A percentile compares a stretch with the other conserved stretches of the same genome.
These are phyloP conservation scores for Taiwanofungus camphoratus DNA, from an alignment of 1,284 basidiomycete species.

Conservation along the genomic window DNA sequence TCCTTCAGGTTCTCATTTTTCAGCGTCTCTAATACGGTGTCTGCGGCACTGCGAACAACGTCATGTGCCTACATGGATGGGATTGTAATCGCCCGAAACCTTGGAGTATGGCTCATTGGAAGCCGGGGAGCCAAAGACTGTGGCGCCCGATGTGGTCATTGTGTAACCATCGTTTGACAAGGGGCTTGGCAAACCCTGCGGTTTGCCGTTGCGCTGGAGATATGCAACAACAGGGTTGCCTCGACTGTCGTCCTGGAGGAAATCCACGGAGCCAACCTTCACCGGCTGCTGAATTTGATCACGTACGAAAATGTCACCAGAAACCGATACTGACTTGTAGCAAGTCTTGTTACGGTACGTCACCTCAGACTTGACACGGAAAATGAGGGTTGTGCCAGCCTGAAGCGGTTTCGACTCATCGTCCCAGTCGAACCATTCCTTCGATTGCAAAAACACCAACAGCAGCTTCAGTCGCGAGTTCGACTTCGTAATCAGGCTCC, in stretches of 20 bases:
- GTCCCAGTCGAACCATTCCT: constrained; percentile 98
- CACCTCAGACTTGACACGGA: constrained; percentile 83
- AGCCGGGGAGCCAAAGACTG: constrained; percentile 70
- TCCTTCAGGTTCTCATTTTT: constrained; percentile 92
- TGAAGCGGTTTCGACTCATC: constrained; percentile 75
- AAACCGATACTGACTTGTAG: constrained; percentile 78
- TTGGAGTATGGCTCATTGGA: constrained; percentile 95
- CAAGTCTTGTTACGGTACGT: constrained; percentile 89
- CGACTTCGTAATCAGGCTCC: constrained; percentile 84
- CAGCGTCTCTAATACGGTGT: constrained; percentile 84
- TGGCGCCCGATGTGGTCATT: constrained; percentile 52
- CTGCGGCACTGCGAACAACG: constrained; percentile 91
- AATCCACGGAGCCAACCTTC: constrained; percentile 86
- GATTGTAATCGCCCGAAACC: constrained; percentile 95
- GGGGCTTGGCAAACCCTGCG: constrained; percentile 72
- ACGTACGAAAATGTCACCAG: constrained; percentile 81
- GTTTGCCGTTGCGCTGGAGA: constrained; percentile 83
- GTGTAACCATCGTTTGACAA: constrained; percentile 86
- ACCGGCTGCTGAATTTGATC: constrained; percentile 83
- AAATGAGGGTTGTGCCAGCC: constrained; percentile 81
- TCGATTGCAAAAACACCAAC: constrained; percentile 91
- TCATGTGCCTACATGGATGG: constrained; percentile 98
- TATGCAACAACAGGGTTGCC: constrained; percentile 95
- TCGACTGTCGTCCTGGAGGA: constrained; percentile 79
- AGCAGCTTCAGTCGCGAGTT: constrained; percentile 70